Percentiles rank a stretch among this genome's conserved stretches.
phyloP scores from a whole-genome alignment of 352 stramenopile genomes.

The Globisporangium ultimum region DNA sequence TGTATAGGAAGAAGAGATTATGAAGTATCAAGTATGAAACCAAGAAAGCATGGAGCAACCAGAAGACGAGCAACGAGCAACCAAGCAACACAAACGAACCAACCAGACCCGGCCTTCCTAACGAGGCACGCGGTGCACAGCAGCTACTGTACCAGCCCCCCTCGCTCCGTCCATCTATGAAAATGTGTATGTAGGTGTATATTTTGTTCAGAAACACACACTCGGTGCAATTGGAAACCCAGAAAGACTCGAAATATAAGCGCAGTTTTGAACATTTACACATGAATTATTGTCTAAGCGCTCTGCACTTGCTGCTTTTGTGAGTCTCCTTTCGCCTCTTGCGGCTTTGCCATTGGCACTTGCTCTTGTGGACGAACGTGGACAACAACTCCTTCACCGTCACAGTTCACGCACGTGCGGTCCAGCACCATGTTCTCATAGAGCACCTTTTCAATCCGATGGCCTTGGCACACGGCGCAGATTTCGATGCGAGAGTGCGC shows the following conservation, averaged over 20 bases:
- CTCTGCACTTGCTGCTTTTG: not conserved
- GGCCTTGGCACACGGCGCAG: constrained; percentile 49
- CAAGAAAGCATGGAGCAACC: not conserved
- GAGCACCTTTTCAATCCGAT: constrained; percentile 50
- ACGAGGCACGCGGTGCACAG: constrained; percentile 9
- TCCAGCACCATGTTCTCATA: constrained; percentile 60
- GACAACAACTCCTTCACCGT: constrained; percentile 64
- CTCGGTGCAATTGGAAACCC: not conserved
- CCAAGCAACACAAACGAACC: not conserved
- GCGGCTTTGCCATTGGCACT: constrained; percentile 2
- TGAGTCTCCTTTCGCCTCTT: constrained; percentile 1
- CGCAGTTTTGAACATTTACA: constrained; percentile 4
- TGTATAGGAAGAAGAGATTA: constrained; percentile 1
- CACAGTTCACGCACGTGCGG: constrained; percentile 44
- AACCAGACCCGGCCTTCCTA: constrained; percentile 3
- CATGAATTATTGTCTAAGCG: not conserved
- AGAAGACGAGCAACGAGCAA: not conserved
- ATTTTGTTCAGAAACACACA: not conserved
- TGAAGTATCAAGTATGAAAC: not conserved
- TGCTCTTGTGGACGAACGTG: not conserved
- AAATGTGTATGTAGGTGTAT: not conserved
- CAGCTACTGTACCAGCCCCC: constrained; percentile 11
- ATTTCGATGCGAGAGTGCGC: constrained; percentile 28
- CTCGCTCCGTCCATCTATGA: too few species aligned
- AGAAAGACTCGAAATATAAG: constrained; percentile 9